Evolutionary conservation across 176 grass and related monocot genomes (phyloP).

Genomic region (Urochloa ruziziensis): DNA sequence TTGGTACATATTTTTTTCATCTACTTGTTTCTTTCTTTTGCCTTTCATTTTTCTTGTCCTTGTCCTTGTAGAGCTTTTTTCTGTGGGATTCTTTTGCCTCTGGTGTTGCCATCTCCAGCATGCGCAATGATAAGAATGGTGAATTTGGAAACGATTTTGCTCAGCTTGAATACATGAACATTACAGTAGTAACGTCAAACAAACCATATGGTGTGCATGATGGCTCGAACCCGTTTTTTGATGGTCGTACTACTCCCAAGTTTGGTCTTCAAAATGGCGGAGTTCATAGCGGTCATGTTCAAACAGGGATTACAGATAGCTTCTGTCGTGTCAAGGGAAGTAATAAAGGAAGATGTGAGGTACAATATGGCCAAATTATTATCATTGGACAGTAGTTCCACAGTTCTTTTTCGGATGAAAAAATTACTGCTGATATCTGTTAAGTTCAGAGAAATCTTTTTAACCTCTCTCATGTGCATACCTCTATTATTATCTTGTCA

Average conservation of each 20-base stretch:
- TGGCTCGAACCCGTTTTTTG: conserved; percentile 75
- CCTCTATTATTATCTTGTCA: background rate
- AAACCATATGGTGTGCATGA: conserved; percentile 65
- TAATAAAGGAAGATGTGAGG: conserved; percentile 79
- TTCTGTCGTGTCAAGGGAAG: conserved; percentile 59
- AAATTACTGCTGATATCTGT: background rate
- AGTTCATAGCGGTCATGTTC: conserved; percentile 90
- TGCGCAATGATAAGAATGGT: conserved; percentile 48
- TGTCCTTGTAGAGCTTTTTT: conserved; percentile 68
- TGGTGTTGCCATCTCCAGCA: conserved; percentile 68
- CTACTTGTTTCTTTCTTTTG: background rate
- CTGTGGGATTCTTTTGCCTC: conserved; percentile 92
- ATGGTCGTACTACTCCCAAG: conserved; percentile 46
- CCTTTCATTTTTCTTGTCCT: background rate
- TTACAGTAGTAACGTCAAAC: conserved; percentile 84
- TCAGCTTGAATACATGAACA: conserved; percentile 70
- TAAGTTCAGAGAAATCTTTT: background rate
- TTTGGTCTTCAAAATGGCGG: conserved; percentile 60
- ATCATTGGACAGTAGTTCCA: background rate
- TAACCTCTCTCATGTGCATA: background rate
- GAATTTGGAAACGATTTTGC: conserved; percentile 73
- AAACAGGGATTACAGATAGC: conserved; percentile 62
- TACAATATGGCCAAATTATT: conserved; percentile 26
- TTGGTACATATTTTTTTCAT: background rate
- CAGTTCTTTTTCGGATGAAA: background rate